These are phyloP conservation scores for Penicillium longicatenatum DNA, from an alignment of 495 filamentous ascomycete species.

Conservation along the genomic window DNA sequence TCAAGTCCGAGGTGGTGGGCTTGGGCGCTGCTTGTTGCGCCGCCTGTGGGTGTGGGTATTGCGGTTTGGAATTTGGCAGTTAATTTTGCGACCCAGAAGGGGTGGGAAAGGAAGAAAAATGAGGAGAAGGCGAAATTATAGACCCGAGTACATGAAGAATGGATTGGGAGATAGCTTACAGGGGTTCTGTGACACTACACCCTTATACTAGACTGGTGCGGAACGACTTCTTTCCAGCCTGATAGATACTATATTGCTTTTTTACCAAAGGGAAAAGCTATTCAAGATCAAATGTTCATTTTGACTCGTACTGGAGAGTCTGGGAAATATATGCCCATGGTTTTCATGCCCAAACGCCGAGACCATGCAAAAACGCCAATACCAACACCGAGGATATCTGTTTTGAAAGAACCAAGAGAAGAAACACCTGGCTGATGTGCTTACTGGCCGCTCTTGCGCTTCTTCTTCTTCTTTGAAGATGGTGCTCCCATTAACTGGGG, in stretches of 20 bases:
- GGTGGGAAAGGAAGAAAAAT: conserved; percentile 68
- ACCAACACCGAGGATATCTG: conserved; percentile 2
- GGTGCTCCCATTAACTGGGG: conserved; percentile 8
- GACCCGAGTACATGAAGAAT: not conserved
- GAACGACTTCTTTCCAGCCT: not conserved
- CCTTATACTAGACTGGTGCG: not conserved
- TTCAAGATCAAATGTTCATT: not conserved
- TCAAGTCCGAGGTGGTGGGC: conserved; percentile 80
- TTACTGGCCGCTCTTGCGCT: conserved; percentile 32
- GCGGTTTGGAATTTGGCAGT: conserved; percentile 67
- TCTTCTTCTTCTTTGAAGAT: conserved; percentile 32
- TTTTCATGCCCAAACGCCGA: conserved; percentile 12
- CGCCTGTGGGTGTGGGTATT: conserved; percentile 67
- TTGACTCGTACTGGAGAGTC: not conserved
- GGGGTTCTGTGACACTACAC: not conserved
- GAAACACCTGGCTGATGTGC: not conserved
- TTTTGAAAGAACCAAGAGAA: not conserved
- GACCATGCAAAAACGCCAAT: conserved; percentile 12
- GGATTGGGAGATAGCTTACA: conserved; percentile 1
- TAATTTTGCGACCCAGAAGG: conserved; percentile 65
- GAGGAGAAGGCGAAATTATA: conserved; percentile 71
- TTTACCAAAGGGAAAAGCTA: not conserved
- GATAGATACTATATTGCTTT: not conserved
- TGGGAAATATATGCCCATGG: not conserved
- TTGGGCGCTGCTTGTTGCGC: conserved; percentile 68